phyloP scores from a whole-genome alignment of 139 green algal species.

The Picochlorum sp. region DNA sequence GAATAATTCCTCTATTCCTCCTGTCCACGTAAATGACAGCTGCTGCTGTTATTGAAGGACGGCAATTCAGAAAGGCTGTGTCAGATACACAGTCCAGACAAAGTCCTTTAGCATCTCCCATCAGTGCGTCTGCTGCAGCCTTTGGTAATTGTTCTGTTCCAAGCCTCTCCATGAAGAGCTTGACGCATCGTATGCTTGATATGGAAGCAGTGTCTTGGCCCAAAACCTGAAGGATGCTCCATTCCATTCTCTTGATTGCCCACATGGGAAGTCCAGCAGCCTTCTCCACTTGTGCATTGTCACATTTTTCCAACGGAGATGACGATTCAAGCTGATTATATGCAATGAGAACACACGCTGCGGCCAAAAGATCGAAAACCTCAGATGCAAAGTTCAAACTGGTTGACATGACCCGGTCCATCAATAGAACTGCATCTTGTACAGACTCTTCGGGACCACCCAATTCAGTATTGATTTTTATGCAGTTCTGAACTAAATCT shows the following conservation, averaged over 20 bases:
- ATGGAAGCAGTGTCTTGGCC: slow-evolving; percentile 51
- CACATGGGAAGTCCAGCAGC: slow-evolving; percentile 14
- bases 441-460: slow-evolving; percentile 1
- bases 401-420: slow-evolving; percentile 22
- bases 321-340: slow-evolving; percentile 17
- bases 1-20: slow-evolving; percentile 60
- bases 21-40: slow-evolving; percentile 72
- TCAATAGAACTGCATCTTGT: slow-evolving; percentile 22
- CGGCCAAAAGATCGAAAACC: slow-evolving; percentile 38
- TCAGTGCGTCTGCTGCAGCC: neutral
- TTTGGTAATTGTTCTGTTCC: slow-evolving; percentile 26
- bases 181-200: slow-evolving; percentile 56
- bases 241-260: slow-evolving; percentile 59
- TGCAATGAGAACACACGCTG: slow-evolving; percentile 36
- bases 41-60: slow-evolving; percentile 68
- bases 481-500: slow-evolving; percentile 39
- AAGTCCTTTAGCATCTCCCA: neutral
- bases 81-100: slow-evolving; percentile 55
- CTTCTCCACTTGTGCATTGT: neutral
- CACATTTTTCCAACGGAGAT: neutral
- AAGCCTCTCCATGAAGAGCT: slow-evolving; percentile 63
- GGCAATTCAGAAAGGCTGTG: slow-evolving; percentile 73
- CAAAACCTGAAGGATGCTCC: slow-evolving; percentile 42
- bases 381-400: slow-evolving; percentile 21
- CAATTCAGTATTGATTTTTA: slow-evolving; percentile 18